phyloP scores from a whole-genome alignment of 1,139 yeast genomes.

The Yamadazyma oceani region DNA sequence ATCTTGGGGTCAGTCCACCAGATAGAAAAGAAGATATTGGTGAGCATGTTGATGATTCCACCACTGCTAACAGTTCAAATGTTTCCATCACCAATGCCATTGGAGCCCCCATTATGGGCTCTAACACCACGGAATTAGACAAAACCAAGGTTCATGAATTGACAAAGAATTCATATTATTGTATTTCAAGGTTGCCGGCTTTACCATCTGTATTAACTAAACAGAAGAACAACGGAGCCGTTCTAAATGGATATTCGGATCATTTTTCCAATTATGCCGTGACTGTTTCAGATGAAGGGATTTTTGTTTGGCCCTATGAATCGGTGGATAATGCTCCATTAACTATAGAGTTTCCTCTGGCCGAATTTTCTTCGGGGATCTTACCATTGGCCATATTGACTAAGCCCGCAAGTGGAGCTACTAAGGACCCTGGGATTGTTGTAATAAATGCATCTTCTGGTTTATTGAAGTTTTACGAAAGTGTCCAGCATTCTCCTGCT shows the following conservation, averaged over 20 bases:
- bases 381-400: conserved; percentile 64
- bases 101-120: too few relatives aligned
- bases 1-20: too few relatives aligned
- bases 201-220: conserved; percentile 43
- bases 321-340: conserved; percentile 61
- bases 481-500: conserved; percentile 67
- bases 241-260: conserved; percentile 54
- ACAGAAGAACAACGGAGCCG: background rate
- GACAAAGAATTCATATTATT: conserved; percentile 60
- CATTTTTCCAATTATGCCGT: conserved; percentile 55
- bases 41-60: too few relatives aligned
- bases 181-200: conserved; percentile 26
- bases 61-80: too few relatives aligned
- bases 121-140: too few relatives aligned
- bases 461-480: conserved; percentile 59
- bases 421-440: conserved; percentile 67
- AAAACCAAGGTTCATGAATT: too few relatives aligned
- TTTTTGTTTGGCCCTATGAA: conserved; percentile 70
- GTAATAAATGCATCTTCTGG: conserved; percentile 60
- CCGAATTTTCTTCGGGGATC: conserved; percentile 1
- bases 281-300: conserved; percentile 47
- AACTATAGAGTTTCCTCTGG: conserved; percentile 47
- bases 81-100: too few relatives aligned
- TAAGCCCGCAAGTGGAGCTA: conserved; percentile 58
- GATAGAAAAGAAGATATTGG: too few relatives aligned